Evolutionary conservation across 345 rosid species (phyloP).

Genomic region (Balakata baccata): DNA sequence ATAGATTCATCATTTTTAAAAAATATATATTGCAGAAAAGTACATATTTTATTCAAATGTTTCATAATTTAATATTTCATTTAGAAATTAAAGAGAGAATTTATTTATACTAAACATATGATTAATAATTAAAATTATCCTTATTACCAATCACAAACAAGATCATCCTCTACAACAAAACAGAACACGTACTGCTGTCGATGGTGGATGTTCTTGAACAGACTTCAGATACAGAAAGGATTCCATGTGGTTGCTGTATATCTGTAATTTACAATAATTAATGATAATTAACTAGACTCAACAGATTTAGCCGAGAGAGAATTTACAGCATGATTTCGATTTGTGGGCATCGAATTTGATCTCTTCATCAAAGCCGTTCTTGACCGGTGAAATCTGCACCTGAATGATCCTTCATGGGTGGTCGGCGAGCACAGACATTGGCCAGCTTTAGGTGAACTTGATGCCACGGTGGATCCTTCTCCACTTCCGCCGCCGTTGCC

Average conservation of each 20-base stretch:
- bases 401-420: conserved; percentile 64
- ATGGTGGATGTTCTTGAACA: not conserved
- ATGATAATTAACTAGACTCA: conserved; percentile 7
- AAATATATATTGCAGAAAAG: too few species aligned
- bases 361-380: conserved; percentile 33
- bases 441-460: conserved; percentile 14
- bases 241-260: not conserved
- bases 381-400: conserved; percentile 59
- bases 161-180: too few species aligned
- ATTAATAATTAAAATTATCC: too few species aligned
- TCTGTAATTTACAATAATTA: not conserved
- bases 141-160: too few species aligned
- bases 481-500: conserved; percentile 3
- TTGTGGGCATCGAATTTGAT: conserved; percentile 56
- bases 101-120: too few species aligned
- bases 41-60: too few species aligned
- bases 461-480: not conserved
- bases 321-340: conserved; percentile 18
- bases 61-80: too few species aligned
- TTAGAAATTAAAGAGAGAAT: too few species aligned
- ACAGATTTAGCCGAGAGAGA: conserved; percentile 23
- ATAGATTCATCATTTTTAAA: too few species aligned
- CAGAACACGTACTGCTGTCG: too few species aligned
- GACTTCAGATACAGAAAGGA: not conserved
- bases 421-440: conserved; percentile 75